Conservation (phyloP, 148 eudicot genomes). For the Diospyros lotus region DNA sequence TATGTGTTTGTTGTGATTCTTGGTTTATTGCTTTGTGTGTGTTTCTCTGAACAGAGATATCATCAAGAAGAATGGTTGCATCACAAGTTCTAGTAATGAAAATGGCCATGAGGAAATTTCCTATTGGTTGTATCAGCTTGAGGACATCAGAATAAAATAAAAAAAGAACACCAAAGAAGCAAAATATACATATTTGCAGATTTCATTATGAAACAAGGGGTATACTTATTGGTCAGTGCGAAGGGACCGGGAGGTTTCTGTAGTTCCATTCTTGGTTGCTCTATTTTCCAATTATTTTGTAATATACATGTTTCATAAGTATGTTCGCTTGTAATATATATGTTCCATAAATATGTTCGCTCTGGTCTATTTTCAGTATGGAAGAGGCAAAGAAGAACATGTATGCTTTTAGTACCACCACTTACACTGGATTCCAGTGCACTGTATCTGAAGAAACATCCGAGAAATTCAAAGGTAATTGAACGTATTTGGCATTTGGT, state of each 20-base stretch:
- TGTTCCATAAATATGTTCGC: neutral
- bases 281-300: neutral
- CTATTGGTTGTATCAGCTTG: neutral
- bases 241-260: neutral
- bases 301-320: neutral
- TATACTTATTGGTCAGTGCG: neutral
- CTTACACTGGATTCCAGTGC: conserved; percentile 98
- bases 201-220: neutral
- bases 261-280: neutral
- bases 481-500: neutral
- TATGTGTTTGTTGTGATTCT: too few species aligned
- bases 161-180: too few species aligned
- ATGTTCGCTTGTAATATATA: neutral
- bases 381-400: conserved; percentile 95
- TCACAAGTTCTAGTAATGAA: neutral
- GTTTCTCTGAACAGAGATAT: too few species aligned
- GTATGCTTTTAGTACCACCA: conserved; percentile 97
- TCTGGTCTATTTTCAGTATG: conserved; percentile 45
- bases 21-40: too few species aligned
- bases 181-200: too few species aligned
- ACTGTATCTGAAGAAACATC: conserved; percentile 92
- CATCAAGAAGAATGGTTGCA: neutral
- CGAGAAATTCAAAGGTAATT: conserved; percentile 78
- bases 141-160: too few species aligned
- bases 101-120: neutral